These are phyloP conservation scores for Lactarius sp. DNA, from an alignment of 768 basidiomycete genomes.

Conservation along the genomic window DNA sequence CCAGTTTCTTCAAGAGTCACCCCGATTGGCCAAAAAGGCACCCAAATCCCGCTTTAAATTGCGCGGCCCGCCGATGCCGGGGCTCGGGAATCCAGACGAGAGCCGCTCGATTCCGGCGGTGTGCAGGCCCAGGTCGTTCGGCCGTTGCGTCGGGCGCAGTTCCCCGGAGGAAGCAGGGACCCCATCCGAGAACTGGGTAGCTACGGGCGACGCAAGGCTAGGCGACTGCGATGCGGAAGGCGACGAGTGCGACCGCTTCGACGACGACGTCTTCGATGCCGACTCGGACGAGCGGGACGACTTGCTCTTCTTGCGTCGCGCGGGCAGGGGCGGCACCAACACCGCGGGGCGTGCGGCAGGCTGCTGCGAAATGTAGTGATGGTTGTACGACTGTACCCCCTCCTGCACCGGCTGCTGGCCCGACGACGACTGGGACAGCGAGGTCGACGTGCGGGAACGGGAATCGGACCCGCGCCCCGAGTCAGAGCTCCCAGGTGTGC, in stretches of 20 bases:
- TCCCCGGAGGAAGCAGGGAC: slow-evolving; percentile 27
- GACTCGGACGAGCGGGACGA: slow-evolving; percentile 26
- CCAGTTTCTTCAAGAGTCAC: background rate
- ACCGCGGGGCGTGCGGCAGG: background rate
- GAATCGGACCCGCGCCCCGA: slow-evolving; percentile 48
- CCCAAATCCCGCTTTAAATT: slow-evolving; percentile 19
- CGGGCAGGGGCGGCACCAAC: background rate
- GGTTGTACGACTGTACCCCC: slow-evolving; percentile 24
- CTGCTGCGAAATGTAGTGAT: slow-evolving; percentile 30
- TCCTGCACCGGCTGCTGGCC: slow-evolving; percentile 1
- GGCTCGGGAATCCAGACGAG: slow-evolving; percentile 20
- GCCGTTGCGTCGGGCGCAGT: slow-evolving; percentile 29
- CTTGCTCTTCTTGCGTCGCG: slow-evolving; percentile 24
- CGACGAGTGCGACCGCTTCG: slow-evolving; percentile 37
- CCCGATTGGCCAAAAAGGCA: slow-evolving; percentile 21
- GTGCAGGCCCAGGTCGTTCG: slow-evolving; percentile 21
- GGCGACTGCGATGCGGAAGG: slow-evolving; percentile 43
- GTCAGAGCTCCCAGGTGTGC: slow-evolving; percentile 31
- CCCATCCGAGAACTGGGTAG: slow-evolving; percentile 33
- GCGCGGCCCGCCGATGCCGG: slow-evolving; percentile 16
- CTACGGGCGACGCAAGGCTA: slow-evolving; percentile 38
- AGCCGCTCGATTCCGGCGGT: slow-evolving; percentile 12
- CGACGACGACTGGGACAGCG: slow-evolving; percentile 33
- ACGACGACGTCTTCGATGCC: slow-evolving; percentile 27
- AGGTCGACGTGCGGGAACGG: slow-evolving; percentile 56